Conservation (phyloP, 768 basidiomycete genomes). For the Rhodosporidiobolus odoratus region DNA sequence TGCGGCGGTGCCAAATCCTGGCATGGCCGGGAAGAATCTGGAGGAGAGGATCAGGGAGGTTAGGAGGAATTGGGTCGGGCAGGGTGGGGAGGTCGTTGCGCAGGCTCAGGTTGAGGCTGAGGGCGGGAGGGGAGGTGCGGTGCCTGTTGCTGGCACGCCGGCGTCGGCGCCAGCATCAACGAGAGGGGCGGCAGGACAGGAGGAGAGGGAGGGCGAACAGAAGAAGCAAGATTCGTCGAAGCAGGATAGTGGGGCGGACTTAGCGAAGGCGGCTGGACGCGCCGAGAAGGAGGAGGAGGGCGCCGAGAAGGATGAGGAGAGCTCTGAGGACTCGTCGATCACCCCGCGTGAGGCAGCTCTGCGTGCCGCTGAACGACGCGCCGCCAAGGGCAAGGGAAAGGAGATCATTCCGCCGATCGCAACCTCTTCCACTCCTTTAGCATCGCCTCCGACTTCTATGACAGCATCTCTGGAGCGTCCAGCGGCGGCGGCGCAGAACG, state of each 20-base stretch:
- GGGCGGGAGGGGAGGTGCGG: too few species aligned
- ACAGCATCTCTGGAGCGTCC: background rate
- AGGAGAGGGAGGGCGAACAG: too few species aligned
- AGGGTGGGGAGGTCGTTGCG: background rate
- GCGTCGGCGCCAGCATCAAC: too few species aligned
- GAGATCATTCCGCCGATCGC: background rate
- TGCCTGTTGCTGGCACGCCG: too few species aligned
- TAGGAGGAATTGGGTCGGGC: background rate
- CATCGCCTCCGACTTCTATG: background rate
- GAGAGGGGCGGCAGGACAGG: background rate
- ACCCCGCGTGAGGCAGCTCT: conserved; percentile 16
- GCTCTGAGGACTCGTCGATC: background rate
- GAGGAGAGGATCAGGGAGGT: conserved; percentile 16
- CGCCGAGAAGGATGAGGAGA: background rate
- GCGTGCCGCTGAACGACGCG: conserved; percentile 17
- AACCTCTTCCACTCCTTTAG: background rate
- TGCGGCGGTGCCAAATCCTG: too few species aligned
- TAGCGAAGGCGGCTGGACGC: background rate
- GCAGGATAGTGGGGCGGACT: background rate
- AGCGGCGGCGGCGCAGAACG: background rate
- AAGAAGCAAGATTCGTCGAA: too few species aligned
- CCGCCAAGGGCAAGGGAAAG: conserved; percentile 8
- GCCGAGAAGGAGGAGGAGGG: background rate
- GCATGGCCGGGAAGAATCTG: background rate
- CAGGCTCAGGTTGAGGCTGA: background rate